Base-by-base conservation (phyloP, 208 protist genomes). In the Acanthamoeba castellanii region DNA sequence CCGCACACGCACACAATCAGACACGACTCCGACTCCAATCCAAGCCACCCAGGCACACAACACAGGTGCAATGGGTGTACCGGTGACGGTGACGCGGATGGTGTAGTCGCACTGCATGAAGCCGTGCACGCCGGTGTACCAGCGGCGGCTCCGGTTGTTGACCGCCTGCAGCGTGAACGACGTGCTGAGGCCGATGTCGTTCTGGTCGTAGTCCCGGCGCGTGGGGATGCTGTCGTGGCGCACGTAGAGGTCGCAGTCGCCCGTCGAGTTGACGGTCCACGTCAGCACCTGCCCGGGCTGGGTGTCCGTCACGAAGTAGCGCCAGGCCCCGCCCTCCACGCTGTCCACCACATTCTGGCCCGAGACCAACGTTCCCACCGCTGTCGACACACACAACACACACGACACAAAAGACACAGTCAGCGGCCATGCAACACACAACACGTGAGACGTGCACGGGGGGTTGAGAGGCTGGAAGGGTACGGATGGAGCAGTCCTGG, bases 191-290 rank as follows among this genome's bases (percentile, higher is more conserved):
- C 72, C 42, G 32, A 82, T 25, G 42, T 82, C 72, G n/a, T 27
- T 11, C 11, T 50, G 18, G 37, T 82, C 30, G 72, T 82, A 82
- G 34, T 82, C 13, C 9, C 13, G 8, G 72, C 72, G 72, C 16
- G 72, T 82, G n/a, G 72, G 72, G 9, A 50, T 82, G 13, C 45
- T 5, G 16, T 50, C 34, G 72, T 50, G 42, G 6, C 13, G 13
- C 11, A 25, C 16, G n/a, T 82, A 82, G 25, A 82, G 72, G 72
- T 82, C 72, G 25, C 72, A 82, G 72, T 82, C 72, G 37, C 72
- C 72, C 8, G 72, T 82, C 16, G 72, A 82, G 72, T 50, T 82
- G 34, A 82, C 72, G 25, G 72, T 82, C 72, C 72, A 82, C 13
- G 9, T 82, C 13, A 82, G 6, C 9, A 30, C 45, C 72, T 82